phyloP scores from a whole-genome alignment of 352 stramenopile species.

The Phytophthora pini region DNA sequence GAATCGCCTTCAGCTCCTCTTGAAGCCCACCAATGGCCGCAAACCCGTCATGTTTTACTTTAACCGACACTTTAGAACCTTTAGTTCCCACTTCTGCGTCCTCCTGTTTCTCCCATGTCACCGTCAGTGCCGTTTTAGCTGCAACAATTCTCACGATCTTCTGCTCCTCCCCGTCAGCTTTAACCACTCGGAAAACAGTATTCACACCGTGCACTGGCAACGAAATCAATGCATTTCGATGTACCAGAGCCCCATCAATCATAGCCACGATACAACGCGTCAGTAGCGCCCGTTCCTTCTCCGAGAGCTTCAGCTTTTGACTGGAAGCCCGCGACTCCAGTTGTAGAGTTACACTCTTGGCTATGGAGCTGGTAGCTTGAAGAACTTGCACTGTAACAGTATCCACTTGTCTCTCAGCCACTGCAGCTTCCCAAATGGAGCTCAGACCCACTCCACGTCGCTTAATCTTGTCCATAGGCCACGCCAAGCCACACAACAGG shows the following conservation, averaged over 20 bases:
- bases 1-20: slow-evolving; percentile 94
- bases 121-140: slow-evolving; percentile 34
- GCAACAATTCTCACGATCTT: slow-evolving; percentile 34
- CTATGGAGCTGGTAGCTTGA: slow-evolving; percentile 16
- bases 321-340: slow-evolving; percentile 43
- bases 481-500: slow-evolving; percentile 69
- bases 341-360: slow-evolving; percentile 42
- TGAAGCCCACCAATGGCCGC: slow-evolving; percentile 86
- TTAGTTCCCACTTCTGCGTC: neutral
- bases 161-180: slow-evolving; percentile 24
- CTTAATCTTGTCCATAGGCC: slow-evolving; percentile 81
- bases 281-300: slow-evolving; percentile 65
- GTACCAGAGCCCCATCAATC: slow-evolving; percentile 70
- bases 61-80: neutral
- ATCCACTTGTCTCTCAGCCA: slow-evolving; percentile 29
- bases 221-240: slow-evolving; percentile 55
- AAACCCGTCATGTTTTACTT: slow-evolving; percentile 54
- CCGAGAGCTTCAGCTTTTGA: slow-evolving; percentile 41
- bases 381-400: slow-evolving; percentile 39
- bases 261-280: slow-evolving; percentile 64
- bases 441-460: slow-evolving; percentile 65
- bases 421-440: slow-evolving; percentile 72
- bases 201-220: slow-evolving; percentile 65
- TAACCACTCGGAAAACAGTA: slow-evolving; percentile 57
- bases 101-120: slow-evolving; percentile 29